Evolutionary conservation across 1,284 basidiomycete species (phyloP).

Genomic region (Leucoagaricus sp.): DNA sequence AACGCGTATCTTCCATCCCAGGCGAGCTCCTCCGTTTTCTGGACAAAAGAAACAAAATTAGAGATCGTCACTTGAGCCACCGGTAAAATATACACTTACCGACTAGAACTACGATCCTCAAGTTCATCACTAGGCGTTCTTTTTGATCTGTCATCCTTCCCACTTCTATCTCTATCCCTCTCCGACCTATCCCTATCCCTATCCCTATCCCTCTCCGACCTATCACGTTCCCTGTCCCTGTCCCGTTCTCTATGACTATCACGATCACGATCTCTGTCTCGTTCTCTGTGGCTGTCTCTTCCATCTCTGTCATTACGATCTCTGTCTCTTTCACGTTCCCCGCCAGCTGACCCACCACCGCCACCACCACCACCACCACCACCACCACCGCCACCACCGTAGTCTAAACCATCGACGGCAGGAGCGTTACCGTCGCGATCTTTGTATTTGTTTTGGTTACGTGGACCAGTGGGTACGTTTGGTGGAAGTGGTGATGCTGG

Average conservation of each 20-base stretch:
- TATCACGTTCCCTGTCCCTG: not conserved
- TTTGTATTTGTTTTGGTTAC: conserved; percentile 86
- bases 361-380: conserved; percentile 4
- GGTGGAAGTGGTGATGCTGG: conserved; percentile 81
- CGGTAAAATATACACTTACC: conserved; percentile 35
- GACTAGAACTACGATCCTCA: conserved; percentile 54
- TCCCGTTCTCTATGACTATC: conserved; percentile 1
- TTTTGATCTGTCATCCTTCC: conserved; percentile 26
- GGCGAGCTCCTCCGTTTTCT: conserved; percentile 66
- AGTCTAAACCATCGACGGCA: conserved; percentile 83
- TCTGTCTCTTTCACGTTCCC: conserved; percentile 24
- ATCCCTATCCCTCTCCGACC: not conserved
- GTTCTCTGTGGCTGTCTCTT: not conserved
- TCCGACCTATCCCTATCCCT: conserved; percentile 12
- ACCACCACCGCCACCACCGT: conserved; percentile 59
- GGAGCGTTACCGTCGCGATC: conserved; percentile 79
- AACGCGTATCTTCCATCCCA: conserved; percentile 57
- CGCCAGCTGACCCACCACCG: conserved; percentile 25
- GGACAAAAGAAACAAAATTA: not conserved
- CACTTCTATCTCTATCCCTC: conserved; percentile 9
- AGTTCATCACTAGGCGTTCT: conserved; percentile 58
- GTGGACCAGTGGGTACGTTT: conserved; percentile 80
- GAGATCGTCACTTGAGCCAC: not conserved
- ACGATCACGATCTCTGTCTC: conserved; percentile 3
- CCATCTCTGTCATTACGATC: not conserved